Conservation (phyloP, 768 basidiomycete species). For the Boletus rubescentipes region DNA sequence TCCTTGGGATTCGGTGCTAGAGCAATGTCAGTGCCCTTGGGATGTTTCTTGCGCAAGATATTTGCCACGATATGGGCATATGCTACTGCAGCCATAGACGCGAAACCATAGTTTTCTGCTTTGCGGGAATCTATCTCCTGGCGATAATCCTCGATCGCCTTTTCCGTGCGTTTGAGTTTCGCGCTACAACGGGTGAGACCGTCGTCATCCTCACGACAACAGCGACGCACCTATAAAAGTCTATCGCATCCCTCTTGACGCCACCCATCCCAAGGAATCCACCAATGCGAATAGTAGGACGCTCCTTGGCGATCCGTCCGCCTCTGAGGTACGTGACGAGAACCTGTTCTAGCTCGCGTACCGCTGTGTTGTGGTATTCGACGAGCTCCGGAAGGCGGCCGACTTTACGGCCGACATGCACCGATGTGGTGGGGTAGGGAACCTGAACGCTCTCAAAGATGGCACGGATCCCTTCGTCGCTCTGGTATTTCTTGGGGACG, state of each 20-base stretch:
- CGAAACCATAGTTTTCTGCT: conserved; percentile 90
- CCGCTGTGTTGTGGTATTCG: conserved; percentile 90
- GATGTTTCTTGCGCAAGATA: conserved; percentile 62
- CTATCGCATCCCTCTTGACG: conserved; percentile 85
- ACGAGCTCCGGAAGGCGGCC: conserved; percentile 89
- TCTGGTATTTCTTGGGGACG: conserved; percentile 78
- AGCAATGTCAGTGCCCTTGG: conserved; percentile 67
- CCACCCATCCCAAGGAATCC: conserved; percentile 84
- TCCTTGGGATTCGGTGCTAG: conserved; percentile 90
- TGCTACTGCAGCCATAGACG: conserved; percentile 84
- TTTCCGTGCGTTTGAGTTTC: conserved; percentile 62
- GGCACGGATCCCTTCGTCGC: conserved; percentile 77
- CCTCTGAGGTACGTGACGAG: conserved; percentile 89
- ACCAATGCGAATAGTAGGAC: conserved; percentile 80
- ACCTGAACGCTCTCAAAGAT: conserved; percentile 75
- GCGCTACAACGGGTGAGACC: conserved; percentile 29
- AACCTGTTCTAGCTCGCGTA: conserved; percentile 86
- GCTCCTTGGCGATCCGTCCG: conserved; percentile 71
- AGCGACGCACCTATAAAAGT: conserved; percentile 79
- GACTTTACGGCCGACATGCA: conserved; percentile 85
- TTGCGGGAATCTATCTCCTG: conserved; percentile 68
- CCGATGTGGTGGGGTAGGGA: conserved; percentile 89
- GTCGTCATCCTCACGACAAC: not conserved
- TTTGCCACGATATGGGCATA: conserved; percentile 87
- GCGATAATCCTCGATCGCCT: conserved; percentile 71